These are phyloP conservation scores for Carallia brachiata DNA, from an alignment of 345 rosid species.

Conservation along the genomic window DNA sequence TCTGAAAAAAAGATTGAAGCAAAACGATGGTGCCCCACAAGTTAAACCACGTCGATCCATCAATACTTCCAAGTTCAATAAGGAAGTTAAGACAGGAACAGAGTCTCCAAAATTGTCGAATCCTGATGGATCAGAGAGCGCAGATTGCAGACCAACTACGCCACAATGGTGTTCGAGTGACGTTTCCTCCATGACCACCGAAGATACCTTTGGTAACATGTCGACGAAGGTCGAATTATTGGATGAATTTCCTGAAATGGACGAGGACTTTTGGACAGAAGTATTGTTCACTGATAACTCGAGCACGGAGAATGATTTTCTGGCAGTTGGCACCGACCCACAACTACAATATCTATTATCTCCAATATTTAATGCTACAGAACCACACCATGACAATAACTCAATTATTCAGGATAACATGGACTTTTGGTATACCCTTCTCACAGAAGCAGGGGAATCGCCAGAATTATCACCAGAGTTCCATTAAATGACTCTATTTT, in stretches of 20 bases:
- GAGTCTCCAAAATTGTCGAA: slow-evolving; percentile 8
- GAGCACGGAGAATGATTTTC: slow-evolving; percentile 12
- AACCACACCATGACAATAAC: slow-evolving; percentile 11
- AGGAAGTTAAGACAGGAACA: not conserved
- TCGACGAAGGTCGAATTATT: slow-evolving; percentile 14
- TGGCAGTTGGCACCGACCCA: slow-evolving; percentile 6
- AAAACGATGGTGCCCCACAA: slow-evolving; percentile 9
- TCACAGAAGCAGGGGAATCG: slow-evolving; percentile 42
- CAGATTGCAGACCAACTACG: not conserved
- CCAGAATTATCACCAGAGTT: slow-evolving; percentile 26
- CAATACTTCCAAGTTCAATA: slow-evolving; percentile 4
- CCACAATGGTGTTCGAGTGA: slow-evolving; percentile 32
- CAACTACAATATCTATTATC: slow-evolving; percentile 11
- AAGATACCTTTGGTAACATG: slow-evolving; percentile 8
- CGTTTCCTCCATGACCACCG: slow-evolving; percentile 22
- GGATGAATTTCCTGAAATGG: slow-evolving; percentile 32
- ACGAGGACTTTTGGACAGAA: slow-evolving; percentile 54
- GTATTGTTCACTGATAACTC: not conserved
- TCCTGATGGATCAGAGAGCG: not conserved
- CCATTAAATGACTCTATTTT: too few species aligned
- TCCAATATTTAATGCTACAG: slow-evolving; percentile 6
- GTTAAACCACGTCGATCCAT: not conserved
- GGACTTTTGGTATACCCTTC: slow-evolving; percentile 58
- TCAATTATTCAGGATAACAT: slow-evolving; percentile 35
- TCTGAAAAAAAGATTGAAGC: slow-evolving; percentile 58